Evolutionary conservation across 2,329 filamentous ascomycete genomes (phyloP), one percentile per base, ranked within the genome.

Genomic region (Colletotrichum plurivorum): DNA sequence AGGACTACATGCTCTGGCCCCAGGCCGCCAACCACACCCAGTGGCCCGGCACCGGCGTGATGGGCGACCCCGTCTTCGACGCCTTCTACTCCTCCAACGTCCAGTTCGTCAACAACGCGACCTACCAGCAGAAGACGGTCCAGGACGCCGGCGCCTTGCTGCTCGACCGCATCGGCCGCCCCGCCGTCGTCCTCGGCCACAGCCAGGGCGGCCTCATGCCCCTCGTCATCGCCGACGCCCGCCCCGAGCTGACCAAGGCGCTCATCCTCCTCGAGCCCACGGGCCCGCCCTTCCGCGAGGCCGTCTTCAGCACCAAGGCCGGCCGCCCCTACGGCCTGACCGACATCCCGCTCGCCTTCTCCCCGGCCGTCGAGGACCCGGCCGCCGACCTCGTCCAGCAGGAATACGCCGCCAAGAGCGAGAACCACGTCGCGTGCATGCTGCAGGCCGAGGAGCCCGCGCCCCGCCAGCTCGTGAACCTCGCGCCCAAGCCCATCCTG

Each of bases 281-380:
- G 0, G 84, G 84, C 0, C 84, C 85, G 12, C 84, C 84, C 0
- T 87, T 87, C 72, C 76, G 72, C 27, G 82, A 86, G 15, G 78
- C 77, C 10, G 74, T 80, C 36, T 79, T 84, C 43, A 78, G 75
- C n/a, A 78, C 73, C 22, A 73, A 71, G 0, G 69, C 78, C 1
- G 75, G 78, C 3, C 75, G 81, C 2, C 72, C 78, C 0, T 89
- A 80, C 73, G 87, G 85, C 1, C 70, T 88, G 6, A 82, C 85
- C 6, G 80, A 85, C 52, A 80, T 84, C n/a, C 82, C 84, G 0
- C 67, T 89, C 16, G 82, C 80, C 0, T 89, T 86, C 72, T 76
- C 76, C 1, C 86, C 85, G 12, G 73, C 80, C 0, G 80, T 85
- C 10, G 70, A 69, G 0, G 75, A 84, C 67, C 77, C 81, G 2